Evolutionary conservation across 169 alveolate genomes (phyloP).

Genomic region (Cryptosporidium ubiquitum): DNA sequence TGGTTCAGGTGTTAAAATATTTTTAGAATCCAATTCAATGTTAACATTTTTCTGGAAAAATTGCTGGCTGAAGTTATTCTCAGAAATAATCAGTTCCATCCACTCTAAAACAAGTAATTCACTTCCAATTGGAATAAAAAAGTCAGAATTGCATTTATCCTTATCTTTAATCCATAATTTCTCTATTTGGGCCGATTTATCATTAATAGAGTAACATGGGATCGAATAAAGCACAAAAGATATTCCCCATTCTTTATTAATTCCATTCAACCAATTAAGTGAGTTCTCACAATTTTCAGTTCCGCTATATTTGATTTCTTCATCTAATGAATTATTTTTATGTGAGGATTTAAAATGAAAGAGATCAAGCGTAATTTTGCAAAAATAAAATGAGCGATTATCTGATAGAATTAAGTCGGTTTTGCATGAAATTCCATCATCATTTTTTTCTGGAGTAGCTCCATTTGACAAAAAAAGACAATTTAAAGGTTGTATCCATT

Average conservation of each 20-base stretch:
- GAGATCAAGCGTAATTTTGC: slow-evolving; percentile 20
- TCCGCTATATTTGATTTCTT: background rate
- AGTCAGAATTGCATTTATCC: slow-evolving; percentile 9
- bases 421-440: slow-evolving; percentile 47
- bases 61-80: background rate
- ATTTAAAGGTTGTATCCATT: slow-evolving; percentile 54
- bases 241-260: slow-evolving; percentile 58
- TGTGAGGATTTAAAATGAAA: slow-evolving; percentile 23
- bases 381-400: background rate
- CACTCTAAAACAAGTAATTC: slow-evolving; percentile 4
- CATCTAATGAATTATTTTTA: background rate
- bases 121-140: slow-evolving; percentile 58
- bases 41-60: background rate
- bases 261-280: slow-evolving; percentile 12
- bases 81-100: slow-evolving; percentile 3
- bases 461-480: slow-evolving; percentile 56
- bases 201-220: background rate
- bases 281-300: slow-evolving; percentile 47
- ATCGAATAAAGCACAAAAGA: slow-evolving; percentile 25
- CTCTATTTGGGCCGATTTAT: background rate
- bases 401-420: background rate
- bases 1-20: too few species aligned
- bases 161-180: slow-evolving; percentile 32
- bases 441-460: slow-evolving; percentile 28
- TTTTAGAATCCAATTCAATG: background rate